Conservation (phyloP, 306 rosid genomes). For the Rubus idaeus region DNA sequence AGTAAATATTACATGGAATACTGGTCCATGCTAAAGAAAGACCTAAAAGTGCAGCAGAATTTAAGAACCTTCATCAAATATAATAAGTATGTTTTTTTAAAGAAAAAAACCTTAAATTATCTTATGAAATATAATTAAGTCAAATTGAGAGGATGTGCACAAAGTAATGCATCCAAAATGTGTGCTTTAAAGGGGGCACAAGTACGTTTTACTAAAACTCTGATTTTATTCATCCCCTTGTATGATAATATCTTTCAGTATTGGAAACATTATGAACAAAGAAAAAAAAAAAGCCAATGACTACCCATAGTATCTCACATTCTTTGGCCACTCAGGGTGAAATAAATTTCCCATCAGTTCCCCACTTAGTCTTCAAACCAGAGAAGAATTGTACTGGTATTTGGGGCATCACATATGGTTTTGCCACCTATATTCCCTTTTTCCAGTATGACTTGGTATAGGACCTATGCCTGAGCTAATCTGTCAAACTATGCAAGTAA, state of each 20-base stretch:
- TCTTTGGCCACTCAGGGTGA: background rate
- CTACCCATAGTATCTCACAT: background rate
- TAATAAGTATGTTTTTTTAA: background rate
- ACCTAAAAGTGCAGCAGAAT: background rate
- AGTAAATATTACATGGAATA: background rate
- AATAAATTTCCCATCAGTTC: background rate
- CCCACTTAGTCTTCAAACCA: background rate
- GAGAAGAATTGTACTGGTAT: background rate
- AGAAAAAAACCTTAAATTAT: background rate
- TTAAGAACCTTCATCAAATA: background rate
- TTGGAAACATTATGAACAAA: background rate
- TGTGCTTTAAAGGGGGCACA: background rate
- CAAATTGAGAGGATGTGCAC: background rate
- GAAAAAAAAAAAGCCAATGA: background rate
- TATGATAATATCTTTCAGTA: background rate
- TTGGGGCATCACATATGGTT: background rate
- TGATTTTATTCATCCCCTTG: background rate
- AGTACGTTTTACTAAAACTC: background rate
- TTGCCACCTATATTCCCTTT: background rate
- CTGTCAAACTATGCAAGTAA: background rate
- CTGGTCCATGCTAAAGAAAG: background rate
- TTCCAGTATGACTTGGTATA: background rate
- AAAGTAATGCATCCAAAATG: background rate
- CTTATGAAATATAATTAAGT: background rate
- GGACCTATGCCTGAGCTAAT: background rate